Conservation (phyloP, 2,329 filamentous ascomycete species). For the Penicillium sp. region DNA sequence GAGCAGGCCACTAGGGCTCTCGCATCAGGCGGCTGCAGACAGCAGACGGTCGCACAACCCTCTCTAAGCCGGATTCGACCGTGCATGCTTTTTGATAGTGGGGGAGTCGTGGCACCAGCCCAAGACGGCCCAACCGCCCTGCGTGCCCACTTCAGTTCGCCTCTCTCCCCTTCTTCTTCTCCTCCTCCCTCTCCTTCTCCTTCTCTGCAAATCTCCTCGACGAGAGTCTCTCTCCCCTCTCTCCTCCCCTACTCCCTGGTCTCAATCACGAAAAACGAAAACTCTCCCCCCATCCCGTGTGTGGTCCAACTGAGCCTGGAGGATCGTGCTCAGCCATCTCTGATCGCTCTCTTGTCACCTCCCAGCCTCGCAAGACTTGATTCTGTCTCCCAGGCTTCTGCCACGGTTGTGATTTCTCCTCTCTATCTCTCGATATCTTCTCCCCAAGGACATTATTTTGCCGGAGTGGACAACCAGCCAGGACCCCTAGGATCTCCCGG, state of each 20-base stretch:
- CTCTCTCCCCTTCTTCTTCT: slow-evolving; percentile 28
- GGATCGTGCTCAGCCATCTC: too few relatives aligned
- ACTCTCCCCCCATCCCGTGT: background rate
- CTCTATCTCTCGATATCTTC: background rate
- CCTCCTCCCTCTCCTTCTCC: slow-evolving; percentile 9
- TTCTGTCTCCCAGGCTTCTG: background rate
- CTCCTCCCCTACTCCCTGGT: slow-evolving; percentile 7
- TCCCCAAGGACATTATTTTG: slow-evolving; percentile 22
- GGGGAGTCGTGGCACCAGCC: slow-evolving; percentile 46
- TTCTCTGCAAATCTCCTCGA: too few relatives aligned
- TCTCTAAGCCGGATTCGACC: slow-evolving; percentile 31
- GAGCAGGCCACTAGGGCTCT: too few relatives aligned
- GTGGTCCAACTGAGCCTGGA: too few relatives aligned
- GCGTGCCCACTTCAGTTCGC: slow-evolving; percentile 35
- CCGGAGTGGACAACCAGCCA: slow-evolving; percentile 16
- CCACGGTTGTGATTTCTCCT: background rate
- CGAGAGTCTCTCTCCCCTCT: slow-evolving; percentile 8
- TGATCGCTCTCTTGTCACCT: slow-evolving; percentile 2
- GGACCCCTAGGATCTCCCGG: too few relatives aligned
- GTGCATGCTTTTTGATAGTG: slow-evolving; percentile 29
- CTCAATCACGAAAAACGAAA: background rate
- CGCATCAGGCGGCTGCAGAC: slow-evolving; percentile 17
- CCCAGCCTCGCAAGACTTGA: slow-evolving; percentile 1
- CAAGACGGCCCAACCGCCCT: slow-evolving; percentile 41
- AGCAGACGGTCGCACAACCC: too few relatives aligned